A percentile compares a stretch with the other conserved stretches of the same genome.
phyloP scores from a whole-genome alignment of 1,139 yeast genomes.

The Kodamaea alishanica region DNA sequence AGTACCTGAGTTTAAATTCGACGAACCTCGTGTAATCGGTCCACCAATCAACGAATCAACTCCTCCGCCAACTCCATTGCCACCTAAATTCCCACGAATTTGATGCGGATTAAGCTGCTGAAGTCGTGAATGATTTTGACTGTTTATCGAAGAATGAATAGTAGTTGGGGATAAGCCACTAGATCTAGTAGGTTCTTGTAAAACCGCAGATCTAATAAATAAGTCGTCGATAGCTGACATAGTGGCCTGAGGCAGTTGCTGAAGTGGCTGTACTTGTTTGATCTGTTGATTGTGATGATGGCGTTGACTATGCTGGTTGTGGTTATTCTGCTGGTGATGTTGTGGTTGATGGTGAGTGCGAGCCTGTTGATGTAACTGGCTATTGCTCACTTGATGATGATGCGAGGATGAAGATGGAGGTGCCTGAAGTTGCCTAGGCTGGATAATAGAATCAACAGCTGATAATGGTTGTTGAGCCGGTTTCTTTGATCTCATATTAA shows the following conservation, averaged over 20 bases:
- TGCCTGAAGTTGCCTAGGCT: conserved; percentile 4
- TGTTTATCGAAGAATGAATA: conserved; percentile 3
- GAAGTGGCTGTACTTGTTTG: conserved; percentile 11
- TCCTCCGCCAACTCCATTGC: not conserved
- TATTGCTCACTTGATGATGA: conserved; percentile 6
- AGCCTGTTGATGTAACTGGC: conserved; percentile 3
- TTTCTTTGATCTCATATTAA: conserved; percentile 29
- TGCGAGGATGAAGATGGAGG: conserved; percentile 1
- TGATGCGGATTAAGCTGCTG: conserved; percentile 1
- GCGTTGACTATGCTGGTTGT: conserved; percentile 6
- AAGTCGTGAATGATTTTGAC: conserved; percentile 1
- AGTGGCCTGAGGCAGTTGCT: conserved; percentile 11
- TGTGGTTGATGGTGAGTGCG: conserved; percentile 4
- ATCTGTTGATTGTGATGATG: conserved; percentile 10
- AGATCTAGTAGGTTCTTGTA: conserved; percentile 4
- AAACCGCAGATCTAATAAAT: conserved; percentile 21
- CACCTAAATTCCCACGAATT: conserved; percentile 1
- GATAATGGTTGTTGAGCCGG: conserved; percentile 13
- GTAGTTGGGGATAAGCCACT: conserved; percentile 3
- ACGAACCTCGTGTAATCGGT: conserved; percentile 2
- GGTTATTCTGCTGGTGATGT: conserved; percentile 6
- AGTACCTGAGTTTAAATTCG: not conserved
- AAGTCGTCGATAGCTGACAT: conserved; percentile 35
- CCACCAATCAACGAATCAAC: conserved; percentile 8
- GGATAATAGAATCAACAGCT: too few species aligned